Evolutionary conservation across 495 filamentous ascomycete species (phyloP).

Genomic region (Hypoxylon cercidicola): DNA sequence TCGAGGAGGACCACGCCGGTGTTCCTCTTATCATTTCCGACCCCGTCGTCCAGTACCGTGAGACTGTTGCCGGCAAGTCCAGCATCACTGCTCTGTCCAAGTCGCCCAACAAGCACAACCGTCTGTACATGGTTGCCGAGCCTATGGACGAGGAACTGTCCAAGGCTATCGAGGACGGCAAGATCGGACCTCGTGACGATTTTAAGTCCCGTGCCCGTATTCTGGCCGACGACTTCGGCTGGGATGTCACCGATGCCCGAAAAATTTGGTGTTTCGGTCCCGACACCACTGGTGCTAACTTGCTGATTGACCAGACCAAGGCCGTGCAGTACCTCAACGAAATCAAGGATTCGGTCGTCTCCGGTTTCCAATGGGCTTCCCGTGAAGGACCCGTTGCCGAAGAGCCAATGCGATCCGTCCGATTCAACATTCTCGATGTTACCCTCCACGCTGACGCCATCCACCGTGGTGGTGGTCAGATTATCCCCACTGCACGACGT

Average conservation of each 20-base stretch:
- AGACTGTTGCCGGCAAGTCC: constrained; percentile 84
- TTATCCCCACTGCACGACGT: constrained; percentile 98
- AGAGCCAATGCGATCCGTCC: constrained; percentile 95
- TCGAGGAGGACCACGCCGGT: constrained; percentile 99
- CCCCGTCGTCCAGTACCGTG: constrained; percentile 97
- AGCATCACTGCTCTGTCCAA: constrained; percentile 98
- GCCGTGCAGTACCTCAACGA: constrained; percentile 99
- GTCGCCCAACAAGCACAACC: constrained; percentile 99
- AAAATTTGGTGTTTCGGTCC: constrained; percentile 99
- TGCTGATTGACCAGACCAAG: constrained; percentile 99
- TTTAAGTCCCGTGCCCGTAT: constrained; percentile 98
- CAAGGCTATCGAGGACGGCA: constrained; percentile 89
- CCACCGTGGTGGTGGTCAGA: constrained; percentile 98
- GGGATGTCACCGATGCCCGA: constrained; percentile 99
- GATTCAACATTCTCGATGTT: constrained; percentile 99
- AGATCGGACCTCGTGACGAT: constrained; percentile 95
- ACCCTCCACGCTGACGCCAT: constrained; percentile 99
- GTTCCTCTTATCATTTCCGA: constrained; percentile 96
- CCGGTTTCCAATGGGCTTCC: constrained; percentile 99
- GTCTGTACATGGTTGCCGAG: constrained; percentile 92
- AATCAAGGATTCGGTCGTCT: constrained; percentile 99
- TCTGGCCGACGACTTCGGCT: constrained; percentile 95
- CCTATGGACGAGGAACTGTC: constrained; percentile 92
- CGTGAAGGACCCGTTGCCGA: constrained; percentile 97
- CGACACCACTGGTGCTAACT: constrained; percentile 96